phyloP scores from a whole-genome alignment of 2,329 filamentous ascomycete genomes.

The Sporothrix schenckii region DNA sequence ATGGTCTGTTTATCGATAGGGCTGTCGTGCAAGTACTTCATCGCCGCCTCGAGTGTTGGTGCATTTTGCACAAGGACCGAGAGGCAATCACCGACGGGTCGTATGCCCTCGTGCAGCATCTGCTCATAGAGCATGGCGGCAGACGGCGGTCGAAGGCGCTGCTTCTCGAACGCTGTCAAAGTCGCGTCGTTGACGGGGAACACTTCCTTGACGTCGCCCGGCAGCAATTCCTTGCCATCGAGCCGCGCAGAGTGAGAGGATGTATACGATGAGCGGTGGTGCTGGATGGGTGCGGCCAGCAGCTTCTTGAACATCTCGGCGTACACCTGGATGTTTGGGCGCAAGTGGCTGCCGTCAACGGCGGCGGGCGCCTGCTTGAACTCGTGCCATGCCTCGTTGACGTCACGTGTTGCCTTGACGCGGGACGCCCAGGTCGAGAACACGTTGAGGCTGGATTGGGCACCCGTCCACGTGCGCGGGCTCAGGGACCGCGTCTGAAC shows the following conservation, averaged over 20 bases:
- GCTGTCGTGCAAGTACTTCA: constrained; percentile 56
- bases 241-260: neutral
- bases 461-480: constrained; percentile 42
- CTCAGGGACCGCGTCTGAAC: constrained; percentile 56
- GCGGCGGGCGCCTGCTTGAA: constrained; percentile 47
- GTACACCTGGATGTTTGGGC: constrained; percentile 54
- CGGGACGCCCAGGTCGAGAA: constrained; percentile 57
- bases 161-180: constrained; percentile 66
- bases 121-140: constrained; percentile 60
- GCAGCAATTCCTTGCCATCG: constrained; percentile 43
- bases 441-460: constrained; percentile 43
- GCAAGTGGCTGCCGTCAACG: constrained; percentile 37
- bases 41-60: constrained; percentile 50
- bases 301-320: constrained; percentile 65
- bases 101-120: constrained; percentile 57
- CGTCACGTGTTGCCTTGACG: constrained; percentile 62
- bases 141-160: constrained; percentile 63
- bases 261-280: constrained; percentile 16
- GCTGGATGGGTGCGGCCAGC: constrained; percentile 42
- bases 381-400: constrained; percentile 62
- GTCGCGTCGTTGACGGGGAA: constrained; percentile 59
- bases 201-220: constrained; percentile 64
- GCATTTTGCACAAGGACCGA: constrained; percentile 60
- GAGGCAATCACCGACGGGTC: constrained; percentile 55
- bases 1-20: constrained; percentile 38